A percentile compares a stretch with the other conserved stretches of the same genome.
These are phyloP conservation scores for Penicillium hordei DNA, from an alignment of 2,329 filamentous ascomycete genomes.

Conservation along the genomic window DNA sequence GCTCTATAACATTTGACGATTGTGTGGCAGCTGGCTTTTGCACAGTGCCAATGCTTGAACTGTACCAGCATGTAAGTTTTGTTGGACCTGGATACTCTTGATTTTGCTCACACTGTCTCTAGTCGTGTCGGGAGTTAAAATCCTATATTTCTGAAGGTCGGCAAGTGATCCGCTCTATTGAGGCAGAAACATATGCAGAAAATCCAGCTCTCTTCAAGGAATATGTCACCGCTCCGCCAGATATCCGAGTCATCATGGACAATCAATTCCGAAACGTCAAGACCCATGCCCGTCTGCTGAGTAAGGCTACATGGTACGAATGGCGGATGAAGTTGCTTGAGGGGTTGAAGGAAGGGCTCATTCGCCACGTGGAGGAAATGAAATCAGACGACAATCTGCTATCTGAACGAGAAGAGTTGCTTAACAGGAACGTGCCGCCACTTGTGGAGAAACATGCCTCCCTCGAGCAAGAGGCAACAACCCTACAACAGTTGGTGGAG, in stretches of 20 bases:
- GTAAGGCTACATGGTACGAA: slow-evolving; percentile 97
- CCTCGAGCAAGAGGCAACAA: slow-evolving; percentile 64
- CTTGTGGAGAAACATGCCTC: slow-evolving; percentile 61
- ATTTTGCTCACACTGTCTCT: slow-evolving; percentile 22
- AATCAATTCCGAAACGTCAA: slow-evolving; percentile 98
- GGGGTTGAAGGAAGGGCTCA: slow-evolving; percentile 76
- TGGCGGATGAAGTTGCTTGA: slow-evolving; percentile 90
- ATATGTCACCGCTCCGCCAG: slow-evolving; percentile 80
- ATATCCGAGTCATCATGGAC: slow-evolving; percentile 85
- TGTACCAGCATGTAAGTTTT: slow-evolving; percentile 78
- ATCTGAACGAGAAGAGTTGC: slow-evolving; percentile 64
- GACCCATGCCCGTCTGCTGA: slow-evolving; percentile 81
- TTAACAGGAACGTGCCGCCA: slow-evolving; percentile 66
- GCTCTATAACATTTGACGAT: slow-evolving; percentile 59
- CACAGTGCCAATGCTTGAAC: slow-evolving; percentile 85
- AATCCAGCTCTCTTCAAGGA: slow-evolving; percentile 90
- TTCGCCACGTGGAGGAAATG: slow-evolving; percentile 75
- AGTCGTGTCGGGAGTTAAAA: slow-evolving; percentile 90
- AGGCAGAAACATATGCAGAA: slow-evolving; percentile 81
- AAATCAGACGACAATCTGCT: slow-evolving; percentile 68
- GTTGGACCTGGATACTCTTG: slow-evolving; percentile 3
- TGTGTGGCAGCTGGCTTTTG: slow-evolving; percentile 87
- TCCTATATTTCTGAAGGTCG: slow-evolving; percentile 94
- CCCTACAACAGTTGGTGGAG: slow-evolving; percentile 68
- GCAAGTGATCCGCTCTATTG: slow-evolving; percentile 85